These are phyloP conservation scores for Xanthoceras sorbifolium DNA, from an alignment of 345 rosid species.

Conservation along the genomic window DNA sequence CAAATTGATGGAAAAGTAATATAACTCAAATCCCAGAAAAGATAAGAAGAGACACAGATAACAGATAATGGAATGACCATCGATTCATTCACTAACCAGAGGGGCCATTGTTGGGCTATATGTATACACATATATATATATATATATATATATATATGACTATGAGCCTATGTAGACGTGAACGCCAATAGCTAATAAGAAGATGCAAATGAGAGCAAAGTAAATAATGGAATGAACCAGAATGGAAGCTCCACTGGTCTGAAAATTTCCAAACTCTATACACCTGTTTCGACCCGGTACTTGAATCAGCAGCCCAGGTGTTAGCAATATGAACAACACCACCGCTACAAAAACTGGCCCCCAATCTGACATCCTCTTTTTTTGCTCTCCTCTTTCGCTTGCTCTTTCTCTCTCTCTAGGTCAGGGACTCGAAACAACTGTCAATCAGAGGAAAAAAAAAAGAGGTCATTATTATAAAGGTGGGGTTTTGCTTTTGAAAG, in stretches of 20 bases:
- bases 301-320: slow-evolving; percentile 86
- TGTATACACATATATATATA: too few relatives aligned
- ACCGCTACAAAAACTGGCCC: slow-evolving; percentile 92
- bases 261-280: slow-evolving; percentile 86
- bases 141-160: too few relatives aligned
- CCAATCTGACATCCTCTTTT: slow-evolving; percentile 85
- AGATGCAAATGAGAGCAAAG: slow-evolving; percentile 79
- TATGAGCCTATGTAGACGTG: slow-evolving; percentile 72
- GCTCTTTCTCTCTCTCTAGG: slow-evolving; percentile 10
- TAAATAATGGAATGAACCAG: slow-evolving; percentile 76
- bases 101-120: too few relatives aligned
- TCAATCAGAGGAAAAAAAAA: slow-evolving; percentile 1
- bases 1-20: not conserved
- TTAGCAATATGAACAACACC: slow-evolving; percentile 71
- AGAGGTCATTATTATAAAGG: slow-evolving; percentile 18
- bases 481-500: slow-evolving; percentile 22
- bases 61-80: too few relatives aligned
- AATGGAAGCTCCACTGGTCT: slow-evolving; percentile 83
- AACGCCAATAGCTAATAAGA: slow-evolving; percentile 77
- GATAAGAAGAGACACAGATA: not conserved
- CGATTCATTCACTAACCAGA: too few relatives aligned
- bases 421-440: not conserved
- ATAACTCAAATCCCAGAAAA: not conserved
- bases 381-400: not conserved
- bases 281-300: slow-evolving; percentile 55